These are phyloP conservation scores for Dipteronia dyeriana DNA, from an alignment of 345 rosid species.

Conservation along the genomic window DNA sequence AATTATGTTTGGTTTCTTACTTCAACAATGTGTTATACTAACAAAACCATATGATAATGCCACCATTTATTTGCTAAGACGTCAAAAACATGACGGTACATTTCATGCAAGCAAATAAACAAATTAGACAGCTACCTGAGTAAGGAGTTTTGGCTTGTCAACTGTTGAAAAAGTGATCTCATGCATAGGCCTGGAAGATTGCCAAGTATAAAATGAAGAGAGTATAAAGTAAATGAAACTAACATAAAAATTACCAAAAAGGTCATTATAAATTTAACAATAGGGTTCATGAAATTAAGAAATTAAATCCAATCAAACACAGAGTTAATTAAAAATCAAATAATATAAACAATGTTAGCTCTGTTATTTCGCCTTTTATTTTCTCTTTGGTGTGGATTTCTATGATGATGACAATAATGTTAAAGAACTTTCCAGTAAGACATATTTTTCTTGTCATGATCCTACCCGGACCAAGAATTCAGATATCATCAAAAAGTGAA, in stretches of 20 bases:
- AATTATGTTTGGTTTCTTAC: background rate
- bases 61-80: background rate
- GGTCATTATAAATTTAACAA: no score
- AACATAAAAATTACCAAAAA: conserved; percentile 10
- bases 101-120: conserved; percentile 2
- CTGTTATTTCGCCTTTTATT: background rate
- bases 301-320: background rate
- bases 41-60: background rate
- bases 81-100: background rate
- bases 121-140: conserved; percentile 60
- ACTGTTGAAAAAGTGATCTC: conserved; percentile 96
- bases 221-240: background rate
- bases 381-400: background rate
- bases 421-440: background rate
- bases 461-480: background rate
- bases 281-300: background rate
- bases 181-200: conserved; percentile 82
- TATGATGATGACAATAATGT: background rate
- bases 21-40: background rate
- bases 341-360: background rate
- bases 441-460: background rate
- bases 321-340: background rate
- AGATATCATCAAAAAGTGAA: background rate
- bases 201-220: conserved; percentile 9
- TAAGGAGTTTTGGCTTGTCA: conserved; percentile 92